A percentile compares a stretch with the other conserved stretches of the same genome.
These are phyloP conservation scores for Prunus kanzakura DNA, from an alignment of 306 rosid species.

Conservation along the genomic window DNA sequence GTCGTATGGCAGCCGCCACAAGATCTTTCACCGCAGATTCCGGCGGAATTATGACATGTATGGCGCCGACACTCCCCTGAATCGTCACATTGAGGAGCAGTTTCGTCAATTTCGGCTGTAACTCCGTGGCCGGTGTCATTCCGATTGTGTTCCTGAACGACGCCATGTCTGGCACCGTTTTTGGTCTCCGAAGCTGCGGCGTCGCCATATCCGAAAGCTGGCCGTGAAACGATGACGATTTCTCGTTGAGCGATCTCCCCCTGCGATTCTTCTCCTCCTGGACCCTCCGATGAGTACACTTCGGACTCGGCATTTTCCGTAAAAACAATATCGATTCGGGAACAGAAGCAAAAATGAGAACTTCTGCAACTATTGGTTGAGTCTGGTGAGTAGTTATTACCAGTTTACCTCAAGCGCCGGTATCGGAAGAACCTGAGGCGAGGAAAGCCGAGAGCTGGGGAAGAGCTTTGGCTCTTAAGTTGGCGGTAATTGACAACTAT, in stretches of 20 bases:
- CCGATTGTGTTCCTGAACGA: constrained; percentile 17
- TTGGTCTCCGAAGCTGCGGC: constrained; percentile 60
- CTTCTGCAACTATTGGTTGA: background rate
- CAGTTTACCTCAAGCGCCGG: constrained; percentile 49
- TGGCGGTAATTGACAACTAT: constrained; percentile 30
- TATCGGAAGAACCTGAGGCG: constrained; percentile 46
- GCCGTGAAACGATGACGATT: constrained; percentile 67
- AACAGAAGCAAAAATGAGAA: background rate
- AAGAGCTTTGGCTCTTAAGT: constrained; percentile 53
- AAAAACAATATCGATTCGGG: background rate
- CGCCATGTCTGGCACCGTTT: constrained; percentile 55
- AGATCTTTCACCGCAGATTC: constrained; percentile 61
- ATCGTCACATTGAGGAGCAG: constrained; percentile 73
- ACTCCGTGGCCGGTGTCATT: constrained; percentile 16
- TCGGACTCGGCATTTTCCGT: constrained; percentile 55
- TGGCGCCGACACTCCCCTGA: constrained; percentile 68
- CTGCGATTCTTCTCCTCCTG: constrained; percentile 48
- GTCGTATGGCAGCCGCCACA: constrained; percentile 41
- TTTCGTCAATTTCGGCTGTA: constrained; percentile 53
- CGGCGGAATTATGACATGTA: constrained; percentile 59
- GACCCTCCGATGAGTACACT: constrained; percentile 38
- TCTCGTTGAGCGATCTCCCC: constrained; percentile 33
- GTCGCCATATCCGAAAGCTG: background rate
- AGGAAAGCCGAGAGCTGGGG: constrained; percentile 65
- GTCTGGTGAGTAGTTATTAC: background rate